Evolutionary conservation across 1,139 yeast genomes (phyloP), one percentile per base, ranked within the genome.

Genomic region (Yamadazyma dendronema): DNA sequence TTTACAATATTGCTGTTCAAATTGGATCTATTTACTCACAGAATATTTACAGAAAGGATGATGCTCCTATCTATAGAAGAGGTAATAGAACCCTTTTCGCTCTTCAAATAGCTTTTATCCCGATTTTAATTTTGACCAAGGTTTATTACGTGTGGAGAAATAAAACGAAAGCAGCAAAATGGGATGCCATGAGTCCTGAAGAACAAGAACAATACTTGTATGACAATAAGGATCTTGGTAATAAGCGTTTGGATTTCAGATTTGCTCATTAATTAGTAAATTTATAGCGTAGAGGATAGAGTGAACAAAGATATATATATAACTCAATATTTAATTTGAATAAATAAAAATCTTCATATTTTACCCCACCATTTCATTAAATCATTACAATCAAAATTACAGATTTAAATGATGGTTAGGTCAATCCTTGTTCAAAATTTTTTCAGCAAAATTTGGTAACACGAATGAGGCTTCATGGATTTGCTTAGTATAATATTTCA

Each of bases 401-500:
- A 28, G 17, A 30, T 29, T 31, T 34, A 23, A 30, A 30, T 11
- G 37, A 23, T 30, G 9, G 15, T 15, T 14, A 30, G 21, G 45
- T 49, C 46, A 48, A 36, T 48, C 47, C 42, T 57, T 50, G 52
- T 62, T 62, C 43, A 62, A 62, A 35, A 47, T 49, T 49, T 59
- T 59, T 53, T 74, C 77, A 40, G 94, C 96, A 81, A 90, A 88
- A 50, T 79, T 87, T 52, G 97, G 97, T 58, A 89, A 74, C 39
- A 87, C 86, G 54, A 87, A 89, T 13, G 95, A 76, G 34, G 96
- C 94, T 59, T 75, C 77, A 64, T 89, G 97, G 52, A 89, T 80
- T 52, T 74, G 72, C 52, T 77, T 73, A 66, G 82, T 87, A 72
- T 89, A 89, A 68, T 89, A 89, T 56, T 76, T 79, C 79, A 82